Evolutionary conservation across 768 basidiomycete genomes (phyloP).

Genomic region (Calocybe cyanea): DNA sequence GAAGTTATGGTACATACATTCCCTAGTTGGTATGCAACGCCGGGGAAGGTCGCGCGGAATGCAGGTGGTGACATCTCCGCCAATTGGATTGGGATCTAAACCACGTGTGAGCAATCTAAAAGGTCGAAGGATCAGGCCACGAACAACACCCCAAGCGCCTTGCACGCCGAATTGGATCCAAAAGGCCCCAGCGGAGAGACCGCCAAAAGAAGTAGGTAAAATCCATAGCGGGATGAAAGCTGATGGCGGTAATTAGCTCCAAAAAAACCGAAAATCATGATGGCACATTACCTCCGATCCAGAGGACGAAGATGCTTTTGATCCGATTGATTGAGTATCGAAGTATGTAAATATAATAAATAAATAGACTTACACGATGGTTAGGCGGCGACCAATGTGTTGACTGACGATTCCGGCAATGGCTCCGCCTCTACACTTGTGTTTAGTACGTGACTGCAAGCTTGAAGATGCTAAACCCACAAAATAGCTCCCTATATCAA

Average conservation of each 20-base stretch:
- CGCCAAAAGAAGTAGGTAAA: slow-evolving; percentile 62
- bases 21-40: slow-evolving; percentile 81
- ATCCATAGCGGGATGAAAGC: slow-evolving; percentile 81
- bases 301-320: slow-evolving; percentile 47
- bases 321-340: background rate
- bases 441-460: background rate
- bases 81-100: slow-evolving; percentile 68
- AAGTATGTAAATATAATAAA: background rate
- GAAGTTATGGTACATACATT: slow-evolving; percentile 41
- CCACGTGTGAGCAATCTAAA: slow-evolving; percentile 37
- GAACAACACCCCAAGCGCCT: slow-evolving; percentile 85
- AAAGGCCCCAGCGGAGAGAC: slow-evolving; percentile 80
- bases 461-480: slow-evolving; percentile 5
- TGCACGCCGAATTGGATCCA: slow-evolving; percentile 86
- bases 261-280: background rate
- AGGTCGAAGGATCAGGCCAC: slow-evolving; percentile 31
- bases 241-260: slow-evolving; percentile 7
- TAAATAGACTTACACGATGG: slow-evolving; percentile 17
- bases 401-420: slow-evolving; percentile 19
- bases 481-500: slow-evolving; percentile 17
- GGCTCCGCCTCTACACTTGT: slow-evolving; percentile 13
- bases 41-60: slow-evolving; percentile 85
- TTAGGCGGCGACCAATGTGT: slow-evolving; percentile 19
- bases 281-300: slow-evolving; percentile 39
- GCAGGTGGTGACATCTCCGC: slow-evolving; percentile 85